These are phyloP conservation scores for Aspergillus cejpii DNA, from an alignment of 2,329 filamentous ascomycete genomes.

Conservation along the genomic window DNA sequence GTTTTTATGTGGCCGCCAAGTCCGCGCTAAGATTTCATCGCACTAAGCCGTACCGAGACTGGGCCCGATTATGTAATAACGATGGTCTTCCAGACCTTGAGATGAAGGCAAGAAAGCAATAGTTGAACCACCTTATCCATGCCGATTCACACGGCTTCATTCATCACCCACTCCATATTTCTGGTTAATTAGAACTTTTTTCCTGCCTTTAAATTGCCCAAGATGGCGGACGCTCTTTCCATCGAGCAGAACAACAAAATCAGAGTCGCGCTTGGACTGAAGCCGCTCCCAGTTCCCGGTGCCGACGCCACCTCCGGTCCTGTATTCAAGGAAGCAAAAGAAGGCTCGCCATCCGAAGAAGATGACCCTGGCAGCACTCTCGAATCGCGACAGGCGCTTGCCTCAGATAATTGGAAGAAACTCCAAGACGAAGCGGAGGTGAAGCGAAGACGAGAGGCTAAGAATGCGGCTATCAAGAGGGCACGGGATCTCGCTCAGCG, in stretches of 20 bases:
- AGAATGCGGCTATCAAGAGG: constrained; percentile 75
- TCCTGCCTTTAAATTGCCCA: constrained; percentile 14
- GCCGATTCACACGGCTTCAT: not conserved
- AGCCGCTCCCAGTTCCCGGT: constrained; percentile 78
- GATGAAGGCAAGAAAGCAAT: not conserved
- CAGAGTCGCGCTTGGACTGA: constrained; percentile 79
- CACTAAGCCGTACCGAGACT: constrained; percentile 21
- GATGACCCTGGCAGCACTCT: constrained; percentile 74
- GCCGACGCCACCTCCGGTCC: constrained; percentile 45
- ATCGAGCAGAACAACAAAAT: constrained; percentile 94
- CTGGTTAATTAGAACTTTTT: not conserved
- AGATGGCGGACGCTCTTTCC: constrained; percentile 54
- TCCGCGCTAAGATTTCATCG: constrained; percentile 14
- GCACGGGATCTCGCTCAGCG: constrained; percentile 78
- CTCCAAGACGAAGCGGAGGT: constrained; percentile 62
- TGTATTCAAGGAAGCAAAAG: constrained; percentile 49
- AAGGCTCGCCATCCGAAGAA: constrained; percentile 46
- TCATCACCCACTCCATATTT: not conserved
- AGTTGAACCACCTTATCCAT: not conserved
- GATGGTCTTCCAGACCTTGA: not conserved
- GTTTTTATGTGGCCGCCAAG: constrained; percentile 30
- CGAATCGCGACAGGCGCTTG: constrained; percentile 53
- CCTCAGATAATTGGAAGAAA: constrained; percentile 49
- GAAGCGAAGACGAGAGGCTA: constrained; percentile 71
- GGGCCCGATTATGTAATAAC: constrained; percentile 13